phyloP scores from a whole-genome alignment of 306 rosid genomes.

The Quercus parvula region DNA sequence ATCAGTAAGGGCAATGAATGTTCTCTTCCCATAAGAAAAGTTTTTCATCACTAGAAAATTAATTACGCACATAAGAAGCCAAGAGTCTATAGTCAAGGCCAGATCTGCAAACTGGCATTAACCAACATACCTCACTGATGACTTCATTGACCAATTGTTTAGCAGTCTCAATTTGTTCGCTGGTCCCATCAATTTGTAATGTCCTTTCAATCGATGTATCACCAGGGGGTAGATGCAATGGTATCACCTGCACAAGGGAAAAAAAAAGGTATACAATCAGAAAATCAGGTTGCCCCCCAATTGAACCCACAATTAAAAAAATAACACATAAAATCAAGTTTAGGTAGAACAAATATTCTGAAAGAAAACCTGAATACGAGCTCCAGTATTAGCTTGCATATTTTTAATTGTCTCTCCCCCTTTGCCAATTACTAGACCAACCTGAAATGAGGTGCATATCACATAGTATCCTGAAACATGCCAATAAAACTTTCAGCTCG shows the following conservation, averaged over 20 bases:
- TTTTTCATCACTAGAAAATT: background rate
- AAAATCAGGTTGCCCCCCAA: background rate
- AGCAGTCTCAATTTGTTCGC: conserved; percentile 87
- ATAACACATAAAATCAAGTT: background rate
- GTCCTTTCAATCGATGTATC: conserved; percentile 85
- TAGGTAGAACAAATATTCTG: background rate
- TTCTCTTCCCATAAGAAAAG: background rate
- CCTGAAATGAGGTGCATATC: conserved; percentile 38
- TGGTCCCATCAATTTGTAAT: conserved; percentile 80
- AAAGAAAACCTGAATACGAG: conserved; percentile 80
- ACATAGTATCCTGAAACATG: conserved; percentile 3
- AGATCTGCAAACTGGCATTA: conserved; percentile 22
- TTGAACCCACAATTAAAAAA: background rate
- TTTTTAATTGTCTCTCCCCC: conserved; percentile 94
- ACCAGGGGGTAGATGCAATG: conserved; percentile 97
- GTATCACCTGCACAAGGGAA: conserved; percentile 68
- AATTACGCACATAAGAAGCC: conserved; percentile 23
- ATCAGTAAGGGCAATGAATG: background rate
- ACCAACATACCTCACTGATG: conserved; percentile 77
- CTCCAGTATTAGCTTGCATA: conserved; percentile 89
- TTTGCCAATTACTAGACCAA: conserved; percentile 95
- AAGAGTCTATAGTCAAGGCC: conserved; percentile 17
- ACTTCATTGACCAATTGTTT: conserved; percentile 81
- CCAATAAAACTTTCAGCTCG: background rate
- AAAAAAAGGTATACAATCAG: background rate